Evolutionary conservation across 1,284 basidiomycete genomes (phyloP).

Genomic region (Tilletiopsis washingtonensis): DNA sequence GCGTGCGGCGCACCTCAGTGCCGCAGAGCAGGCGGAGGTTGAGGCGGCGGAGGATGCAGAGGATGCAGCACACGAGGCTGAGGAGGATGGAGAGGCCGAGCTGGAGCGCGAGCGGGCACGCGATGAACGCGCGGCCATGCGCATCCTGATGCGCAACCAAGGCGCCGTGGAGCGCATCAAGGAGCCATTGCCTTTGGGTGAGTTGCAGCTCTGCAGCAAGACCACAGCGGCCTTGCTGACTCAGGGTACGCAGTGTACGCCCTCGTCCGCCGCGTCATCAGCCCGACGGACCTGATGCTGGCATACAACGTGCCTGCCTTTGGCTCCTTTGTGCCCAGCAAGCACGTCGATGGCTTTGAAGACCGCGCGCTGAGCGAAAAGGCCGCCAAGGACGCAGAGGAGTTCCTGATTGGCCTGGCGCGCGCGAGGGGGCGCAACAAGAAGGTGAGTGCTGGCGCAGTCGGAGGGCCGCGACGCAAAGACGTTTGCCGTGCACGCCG

Average conservation of each 20-base stretch:
- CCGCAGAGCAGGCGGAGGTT: conserved; percentile 5
- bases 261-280: conserved; percentile 29
- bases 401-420: conserved; percentile 40
- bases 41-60: conserved; percentile 10
- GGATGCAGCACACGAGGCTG: conserved; percentile 8
- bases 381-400: conserved; percentile 34
- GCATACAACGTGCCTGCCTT: conserved; percentile 40
- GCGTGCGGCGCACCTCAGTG: not conserved
- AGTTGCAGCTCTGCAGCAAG: not conserved
- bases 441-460: conserved; percentile 14
- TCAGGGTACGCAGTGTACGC: conserved; percentile 11
- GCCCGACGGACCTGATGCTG: conserved; percentile 41
- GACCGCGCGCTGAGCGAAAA: conserved; percentile 19
- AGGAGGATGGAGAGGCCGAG: conserved; percentile 9
- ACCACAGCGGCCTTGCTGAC: not conserved
- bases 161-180: conserved; percentile 39
- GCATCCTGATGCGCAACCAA: conserved; percentile 38
- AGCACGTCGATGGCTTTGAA: too few species aligned
- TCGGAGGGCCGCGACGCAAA: too few species aligned
- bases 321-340: conserved; percentile 24
- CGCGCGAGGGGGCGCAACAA: conserved; percentile 31
- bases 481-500: too few species aligned
- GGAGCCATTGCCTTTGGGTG: conserved; percentile 29
- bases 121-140: conserved; percentile 1
- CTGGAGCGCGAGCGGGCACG: conserved; percentile 1